Evolutionary conservation across 345 rosid genomes (phyloP).

Genomic region (Carallia brachiata): DNA sequence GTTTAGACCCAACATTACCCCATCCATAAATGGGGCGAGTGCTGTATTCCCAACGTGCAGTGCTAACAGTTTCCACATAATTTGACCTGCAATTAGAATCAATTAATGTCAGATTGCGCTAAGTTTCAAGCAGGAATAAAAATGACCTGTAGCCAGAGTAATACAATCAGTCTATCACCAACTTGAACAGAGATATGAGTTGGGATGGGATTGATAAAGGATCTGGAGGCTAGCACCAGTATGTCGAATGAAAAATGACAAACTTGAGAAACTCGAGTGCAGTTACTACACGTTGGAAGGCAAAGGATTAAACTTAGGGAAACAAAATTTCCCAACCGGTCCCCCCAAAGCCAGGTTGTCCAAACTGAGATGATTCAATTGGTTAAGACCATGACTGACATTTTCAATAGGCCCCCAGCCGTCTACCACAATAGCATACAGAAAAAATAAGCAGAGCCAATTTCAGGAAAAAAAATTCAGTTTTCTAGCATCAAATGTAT

Average conservation of each 20-base stretch:
- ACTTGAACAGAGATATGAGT: neutral
- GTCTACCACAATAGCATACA: too few species aligned
- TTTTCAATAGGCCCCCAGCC: neutral
- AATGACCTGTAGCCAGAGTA: neutral
- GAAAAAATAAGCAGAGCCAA: neutral
- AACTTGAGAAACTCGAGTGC: too few species aligned
- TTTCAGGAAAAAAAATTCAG: neutral
- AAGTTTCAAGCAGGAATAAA: neutral
- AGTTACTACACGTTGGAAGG: too few species aligned
- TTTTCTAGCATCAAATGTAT: neutral
- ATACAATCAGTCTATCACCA: too few species aligned
- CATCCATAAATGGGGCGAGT: conserved; percentile 91
- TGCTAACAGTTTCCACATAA: conserved; percentile 62
- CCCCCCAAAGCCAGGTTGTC: too few species aligned
- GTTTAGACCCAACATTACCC: conserved; percentile 78
- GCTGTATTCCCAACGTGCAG: conserved; percentile 93
- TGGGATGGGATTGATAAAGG: neutral
- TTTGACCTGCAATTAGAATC: conserved; percentile 53
- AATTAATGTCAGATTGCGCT: conserved; percentile 10
- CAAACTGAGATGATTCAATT: neutral
- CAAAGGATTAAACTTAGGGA: too few species aligned
- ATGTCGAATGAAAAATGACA: neutral
- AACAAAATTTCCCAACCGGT: too few species aligned
- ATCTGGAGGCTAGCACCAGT: neutral
- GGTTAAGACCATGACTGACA: neutral